Evolutionary conservation across 768 basidiomycete species (phyloP).

Genomic region (Holtermannia corniformis): DNA sequence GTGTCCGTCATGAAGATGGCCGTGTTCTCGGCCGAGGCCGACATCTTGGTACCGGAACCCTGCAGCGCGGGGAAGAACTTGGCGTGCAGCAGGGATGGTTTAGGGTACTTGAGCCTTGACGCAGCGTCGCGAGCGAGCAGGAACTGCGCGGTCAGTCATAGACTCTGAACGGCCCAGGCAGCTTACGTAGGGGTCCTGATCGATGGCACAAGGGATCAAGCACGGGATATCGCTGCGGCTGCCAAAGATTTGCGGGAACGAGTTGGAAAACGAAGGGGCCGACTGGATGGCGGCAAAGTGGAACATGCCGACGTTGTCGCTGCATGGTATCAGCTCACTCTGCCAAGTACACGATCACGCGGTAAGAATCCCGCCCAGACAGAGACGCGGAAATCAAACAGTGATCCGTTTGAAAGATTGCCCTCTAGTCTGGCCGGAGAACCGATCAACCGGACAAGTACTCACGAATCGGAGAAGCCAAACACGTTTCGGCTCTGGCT

Average conservation of each 20-base stretch:
- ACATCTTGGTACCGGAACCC: conserved; percentile 99
- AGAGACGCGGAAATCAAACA: too few relatives aligned
- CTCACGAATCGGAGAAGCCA: conserved; percentile 91
- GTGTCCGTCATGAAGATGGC: conserved; percentile 96
- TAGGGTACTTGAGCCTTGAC: conserved; percentile 85
- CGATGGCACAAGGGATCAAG: conserved; percentile 96
- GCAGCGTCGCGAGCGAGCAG: conserved; percentile 94
- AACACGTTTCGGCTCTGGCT: conserved; percentile 92
- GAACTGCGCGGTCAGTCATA: conserved; percentile 70
- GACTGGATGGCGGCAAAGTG: conserved; percentile 96
- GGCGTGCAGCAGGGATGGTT: conserved; percentile 82
- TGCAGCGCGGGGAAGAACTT: conserved; percentile 98
- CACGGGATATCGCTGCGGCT: conserved; percentile 70
- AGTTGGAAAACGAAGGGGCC: conserved; percentile 92
- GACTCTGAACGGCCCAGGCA: background rate
- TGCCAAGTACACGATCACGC: too few relatives aligned
- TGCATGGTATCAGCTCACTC: conserved; percentile 40
- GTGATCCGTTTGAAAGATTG: too few relatives aligned
- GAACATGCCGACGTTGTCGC: conserved; percentile 95
- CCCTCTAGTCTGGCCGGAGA: background rate
- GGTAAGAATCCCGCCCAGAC: background rate
- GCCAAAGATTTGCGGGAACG: conserved; percentile 97
- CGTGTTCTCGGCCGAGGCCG: conserved; percentile 83
- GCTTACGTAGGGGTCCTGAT: conserved; percentile 51
- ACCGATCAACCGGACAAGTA: too few relatives aligned